phyloP scores from a whole-genome alignment of 768 basidiomycete species.

The Sarcomyxa edulis region DNA sequence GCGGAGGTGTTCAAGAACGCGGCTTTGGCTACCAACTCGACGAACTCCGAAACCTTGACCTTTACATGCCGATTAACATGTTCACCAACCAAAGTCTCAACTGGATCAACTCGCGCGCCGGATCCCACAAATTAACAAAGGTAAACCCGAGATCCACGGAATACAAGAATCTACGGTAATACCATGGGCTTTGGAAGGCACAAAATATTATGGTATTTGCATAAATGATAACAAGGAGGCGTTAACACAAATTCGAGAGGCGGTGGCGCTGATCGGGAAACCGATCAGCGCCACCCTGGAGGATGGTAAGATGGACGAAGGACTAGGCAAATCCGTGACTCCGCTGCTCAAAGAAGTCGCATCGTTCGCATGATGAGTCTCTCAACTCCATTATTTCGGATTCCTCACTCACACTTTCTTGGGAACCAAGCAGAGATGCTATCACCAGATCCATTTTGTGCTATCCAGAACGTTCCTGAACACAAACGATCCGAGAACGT shows the following conservation, averaged over 20 bases:
- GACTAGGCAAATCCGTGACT: conserved; percentile 9
- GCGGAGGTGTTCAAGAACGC: too few species aligned
- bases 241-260: conserved; percentile 14
- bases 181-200: conserved; percentile 30
- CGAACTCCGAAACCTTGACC: too few species aligned
- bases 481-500: conserved; percentile 37
- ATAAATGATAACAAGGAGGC: conserved; percentile 23
- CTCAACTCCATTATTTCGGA: too few species aligned
- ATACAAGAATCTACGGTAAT: too few species aligned
- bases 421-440: conserved; percentile 25
- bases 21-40: too few species aligned
- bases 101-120: too few species aligned
- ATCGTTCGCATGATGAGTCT: too few species aligned
- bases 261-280: conserved; percentile 9
- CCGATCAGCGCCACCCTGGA: too few species aligned
- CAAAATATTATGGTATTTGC: conserved; percentile 36
- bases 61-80: too few species aligned
- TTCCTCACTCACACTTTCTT: background rate
- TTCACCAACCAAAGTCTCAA: too few species aligned
- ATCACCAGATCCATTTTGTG: conserved; percentile 43
- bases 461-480: conserved; percentile 42
- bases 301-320: conserved; percentile 6
- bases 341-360: conserved; percentile 32
- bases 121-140: too few species aligned
- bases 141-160: too few species aligned